phyloP scores from a whole-genome alignment of 2,329 filamentous ascomycete genomes.

The Penicillium brevicompactum region DNA sequence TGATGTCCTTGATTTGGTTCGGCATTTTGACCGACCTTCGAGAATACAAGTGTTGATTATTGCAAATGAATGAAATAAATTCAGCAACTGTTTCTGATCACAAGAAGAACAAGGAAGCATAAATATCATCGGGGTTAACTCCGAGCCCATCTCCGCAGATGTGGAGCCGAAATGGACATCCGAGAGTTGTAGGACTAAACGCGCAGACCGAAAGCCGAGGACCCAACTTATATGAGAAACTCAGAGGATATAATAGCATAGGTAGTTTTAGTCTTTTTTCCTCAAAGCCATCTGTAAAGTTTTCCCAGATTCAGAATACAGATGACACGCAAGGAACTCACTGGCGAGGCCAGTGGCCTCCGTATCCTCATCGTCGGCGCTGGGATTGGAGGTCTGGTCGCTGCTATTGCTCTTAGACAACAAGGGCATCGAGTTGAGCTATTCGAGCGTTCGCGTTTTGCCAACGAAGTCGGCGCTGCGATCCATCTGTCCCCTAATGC shows the following conservation, averaged over 20 bases:
- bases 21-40: conserved; percentile 23
- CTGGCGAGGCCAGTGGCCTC: conserved; percentile 18
- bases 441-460: conserved; percentile 59
- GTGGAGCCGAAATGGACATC: conserved; percentile 32
- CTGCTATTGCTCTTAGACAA: conserved; percentile 53
- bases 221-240: not conserved
- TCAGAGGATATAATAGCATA: not conserved
- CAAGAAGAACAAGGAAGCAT: not conserved
- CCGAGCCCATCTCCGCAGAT: conserved; percentile 14
- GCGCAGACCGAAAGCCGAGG: not conserved
- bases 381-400: conserved; percentile 37
- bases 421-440: conserved; percentile 56
- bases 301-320: not conserved
- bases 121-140: not conserved
- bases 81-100: not conserved
- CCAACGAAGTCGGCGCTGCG: conserved; percentile 61
- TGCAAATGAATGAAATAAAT: not conserved
- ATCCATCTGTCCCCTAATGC: conserved; percentile 66
- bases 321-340: conserved; percentile 21
- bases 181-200: conserved; percentile 10
- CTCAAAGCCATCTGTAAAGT: not conserved
- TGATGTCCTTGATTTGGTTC: conserved; percentile 30
- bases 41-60: not conserved
- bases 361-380: conserved; percentile 38
- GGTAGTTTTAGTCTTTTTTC: not conserved